These are phyloP conservation scores for Trypanosoma vivax DNA, from an alignment of 208 protist genomes.

Conservation along the genomic window DNA sequence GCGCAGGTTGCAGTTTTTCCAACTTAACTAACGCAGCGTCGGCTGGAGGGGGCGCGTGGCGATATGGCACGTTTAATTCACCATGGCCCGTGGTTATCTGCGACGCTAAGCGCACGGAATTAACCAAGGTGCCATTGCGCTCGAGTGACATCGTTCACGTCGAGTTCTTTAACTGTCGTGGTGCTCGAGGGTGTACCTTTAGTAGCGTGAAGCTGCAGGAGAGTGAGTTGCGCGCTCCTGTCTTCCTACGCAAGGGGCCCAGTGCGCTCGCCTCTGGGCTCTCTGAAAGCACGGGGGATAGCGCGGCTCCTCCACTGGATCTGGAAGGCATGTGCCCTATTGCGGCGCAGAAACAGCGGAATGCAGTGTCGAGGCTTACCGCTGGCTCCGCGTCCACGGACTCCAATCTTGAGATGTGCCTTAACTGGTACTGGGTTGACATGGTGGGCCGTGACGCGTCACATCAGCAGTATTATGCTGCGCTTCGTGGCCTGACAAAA, in stretches of 20 bases:
- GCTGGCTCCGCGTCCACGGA: constrained; percentile 18
- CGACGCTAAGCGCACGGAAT: background rate
- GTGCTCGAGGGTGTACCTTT: constrained; percentile 41
- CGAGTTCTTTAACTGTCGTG: constrained; percentile 80
- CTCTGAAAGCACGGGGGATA: background rate
- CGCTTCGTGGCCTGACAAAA: constrained; percentile 49
- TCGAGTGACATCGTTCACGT: constrained; percentile 52
- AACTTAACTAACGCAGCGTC: background rate
- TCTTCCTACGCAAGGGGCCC: constrained; percentile 45
- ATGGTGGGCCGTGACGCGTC: constrained; percentile 62
- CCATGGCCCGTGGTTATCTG: background rate
- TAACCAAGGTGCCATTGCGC: constrained; percentile 12
- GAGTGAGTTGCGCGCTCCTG: constrained; percentile 48
- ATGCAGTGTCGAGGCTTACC: constrained; percentile 23
- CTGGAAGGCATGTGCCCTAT: background rate
- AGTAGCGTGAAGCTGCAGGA: constrained; percentile 49
- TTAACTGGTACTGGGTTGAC: constrained; percentile 88
- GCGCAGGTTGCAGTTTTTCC: background rate
- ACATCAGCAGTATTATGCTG: constrained; percentile 49
- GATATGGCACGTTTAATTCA: constrained; percentile 43
- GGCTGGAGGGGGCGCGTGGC: background rate
- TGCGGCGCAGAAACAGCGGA: constrained; percentile 17
- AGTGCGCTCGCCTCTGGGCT: background rate
- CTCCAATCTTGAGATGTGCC: constrained; percentile 68
- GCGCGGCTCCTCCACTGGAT: constrained; percentile 2